Evolutionary conservation across 2,329 filamentous ascomycete species (phyloP), one percentile per base, ranked within the genome.

Genomic region (Aciculosporium take): DNA sequence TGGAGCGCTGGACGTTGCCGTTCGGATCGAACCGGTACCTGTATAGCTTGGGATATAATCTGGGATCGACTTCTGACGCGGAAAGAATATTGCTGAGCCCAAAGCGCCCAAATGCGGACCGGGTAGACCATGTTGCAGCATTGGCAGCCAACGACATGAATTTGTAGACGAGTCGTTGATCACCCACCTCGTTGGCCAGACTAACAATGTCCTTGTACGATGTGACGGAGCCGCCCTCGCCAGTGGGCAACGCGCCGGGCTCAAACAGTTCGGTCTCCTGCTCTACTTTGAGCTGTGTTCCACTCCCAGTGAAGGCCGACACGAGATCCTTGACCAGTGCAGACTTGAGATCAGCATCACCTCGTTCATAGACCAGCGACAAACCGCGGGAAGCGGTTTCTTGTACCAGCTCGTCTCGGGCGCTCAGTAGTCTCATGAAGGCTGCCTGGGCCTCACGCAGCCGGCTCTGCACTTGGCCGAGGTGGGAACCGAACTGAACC

Each of bases 141-240:
- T 95, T 94, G 2, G 87, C 86, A 3, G 91, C 91, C 50, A 98
- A 71, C 0, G 88, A 89, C 91, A 98, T 98, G 64, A 98, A 96
- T 46, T 88, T 86, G 66, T 98, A 98, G 1, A 96, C 84, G n/a
- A 98, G 68, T 51, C 84, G 88, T 44, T 91, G 89, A 53, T 98
- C 89, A 9, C 91, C 91, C 27, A 95, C 88, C 62, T 98, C 91
- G 33, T 89, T 85, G n/a, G 91, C 91, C 37, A 98, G 68, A 50
- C 73, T 91, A 60, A 98, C 84, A 49, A 98, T 96, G 55, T 98
- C 91, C 57, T 94, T 94, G 66, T 98, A 98, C 0, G 89, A 96
- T 0, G 86, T 95, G 42, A 96, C 76, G 0, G 87, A 87, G 49
- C 74, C 85, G 7, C 87, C 87, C 48, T 94, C 86, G 3, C 88